These are phyloP conservation scores for Chalara sp. DNA, from an alignment of 2,329 filamentous ascomycete species.

Conservation along the genomic window DNA sequence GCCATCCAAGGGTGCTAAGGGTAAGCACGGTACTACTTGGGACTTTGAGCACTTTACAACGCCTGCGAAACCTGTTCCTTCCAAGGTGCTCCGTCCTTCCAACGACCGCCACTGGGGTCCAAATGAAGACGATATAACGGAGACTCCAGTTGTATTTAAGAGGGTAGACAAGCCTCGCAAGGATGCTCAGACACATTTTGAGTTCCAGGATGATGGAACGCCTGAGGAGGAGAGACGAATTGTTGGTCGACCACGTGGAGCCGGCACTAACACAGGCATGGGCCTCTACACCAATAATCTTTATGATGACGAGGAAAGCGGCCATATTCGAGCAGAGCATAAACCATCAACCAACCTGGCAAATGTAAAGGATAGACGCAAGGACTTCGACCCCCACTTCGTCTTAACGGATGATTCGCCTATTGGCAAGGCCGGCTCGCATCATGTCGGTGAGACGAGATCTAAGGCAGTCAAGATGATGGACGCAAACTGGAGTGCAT, in stretches of 20 bases:
- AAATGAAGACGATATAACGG: constrained; percentile 53
- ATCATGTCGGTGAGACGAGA: constrained; percentile 48
- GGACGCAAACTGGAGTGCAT: constrained; percentile 54
- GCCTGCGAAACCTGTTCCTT: constrained; percentile 62
- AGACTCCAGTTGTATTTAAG: constrained; percentile 52
- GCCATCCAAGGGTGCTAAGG: constrained; percentile 29
- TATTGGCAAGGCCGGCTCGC: constrained; percentile 33
- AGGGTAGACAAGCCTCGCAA: constrained; percentile 63
- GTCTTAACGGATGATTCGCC: constrained; percentile 64
- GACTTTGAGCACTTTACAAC: constrained; percentile 83
- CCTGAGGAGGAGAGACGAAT: constrained; percentile 43
- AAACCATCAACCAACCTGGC: constrained; percentile 39
- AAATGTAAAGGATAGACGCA: constrained; percentile 65
- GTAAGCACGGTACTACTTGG: constrained; percentile 72
- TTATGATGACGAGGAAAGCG: constrained; percentile 48
- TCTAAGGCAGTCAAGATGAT: constrained; percentile 69
- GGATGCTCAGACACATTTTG: constrained; percentile 77
- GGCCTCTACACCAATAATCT: constrained; percentile 74
- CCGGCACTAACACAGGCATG: constrained; percentile 60
- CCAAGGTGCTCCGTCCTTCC: constrained; percentile 43
- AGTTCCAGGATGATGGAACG: constrained; percentile 69
- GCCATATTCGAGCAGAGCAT: constrained; percentile 5
- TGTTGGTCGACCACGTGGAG: constrained; percentile 42
- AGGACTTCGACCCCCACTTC: constrained; percentile 76
- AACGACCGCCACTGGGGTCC: constrained; percentile 76